Evolutionary conservation across 2,329 filamentous ascomycete genomes (phyloP).

Genomic region (Dothidotthia symphoricarpi): DNA sequence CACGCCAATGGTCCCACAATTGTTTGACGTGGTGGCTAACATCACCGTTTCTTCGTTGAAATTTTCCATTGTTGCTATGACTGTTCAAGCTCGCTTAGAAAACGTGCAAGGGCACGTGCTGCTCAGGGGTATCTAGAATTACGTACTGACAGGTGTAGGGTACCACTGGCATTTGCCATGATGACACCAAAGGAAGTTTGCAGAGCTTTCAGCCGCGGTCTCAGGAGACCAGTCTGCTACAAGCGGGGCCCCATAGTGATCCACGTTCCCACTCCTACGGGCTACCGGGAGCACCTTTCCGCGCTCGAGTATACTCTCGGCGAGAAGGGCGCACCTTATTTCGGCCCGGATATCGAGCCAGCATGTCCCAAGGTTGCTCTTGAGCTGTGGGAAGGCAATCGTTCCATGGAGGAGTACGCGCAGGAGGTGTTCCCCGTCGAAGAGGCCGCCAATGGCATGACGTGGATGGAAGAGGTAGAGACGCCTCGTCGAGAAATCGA

Average conservation of each 20-base stretch:
- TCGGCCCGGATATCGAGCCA: slow-evolving; percentile 58
- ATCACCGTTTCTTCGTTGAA: slow-evolving; percentile 11
- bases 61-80: slow-evolving; percentile 10
- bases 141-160: slow-evolving; percentile 51
- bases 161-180: slow-evolving; percentile 87
- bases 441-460: slow-evolving; percentile 88
- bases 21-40: slow-evolving; percentile 18
- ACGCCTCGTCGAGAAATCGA: slow-evolving; percentile 39
- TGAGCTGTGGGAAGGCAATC: slow-evolving; percentile 85
- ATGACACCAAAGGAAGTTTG: slow-evolving; percentile 82
- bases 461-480: slow-evolving; percentile 74
- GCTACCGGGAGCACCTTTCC: slow-evolving; percentile 85
- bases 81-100: slow-evolving; percentile 10
- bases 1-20: slow-evolving; percentile 21
- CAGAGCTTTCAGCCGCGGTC: slow-evolving; percentile 71
- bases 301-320: slow-evolving; percentile 61
- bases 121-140: slow-evolving; percentile 6
- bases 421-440: slow-evolving; percentile 91
- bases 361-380: slow-evolving; percentile 71
- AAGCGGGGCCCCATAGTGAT: slow-evolving; percentile 76
- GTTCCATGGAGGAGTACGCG: slow-evolving; percentile 91
- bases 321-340: slow-evolving; percentile 60
- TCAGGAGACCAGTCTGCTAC: slow-evolving; percentile 77
- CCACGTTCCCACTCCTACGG: slow-evolving; percentile 79
- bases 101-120: slow-evolving; percentile 15